Evolutionary conservation across 495 filamentous ascomycete genomes (phyloP).

Genomic region (Talaromyces ruber): DNA sequence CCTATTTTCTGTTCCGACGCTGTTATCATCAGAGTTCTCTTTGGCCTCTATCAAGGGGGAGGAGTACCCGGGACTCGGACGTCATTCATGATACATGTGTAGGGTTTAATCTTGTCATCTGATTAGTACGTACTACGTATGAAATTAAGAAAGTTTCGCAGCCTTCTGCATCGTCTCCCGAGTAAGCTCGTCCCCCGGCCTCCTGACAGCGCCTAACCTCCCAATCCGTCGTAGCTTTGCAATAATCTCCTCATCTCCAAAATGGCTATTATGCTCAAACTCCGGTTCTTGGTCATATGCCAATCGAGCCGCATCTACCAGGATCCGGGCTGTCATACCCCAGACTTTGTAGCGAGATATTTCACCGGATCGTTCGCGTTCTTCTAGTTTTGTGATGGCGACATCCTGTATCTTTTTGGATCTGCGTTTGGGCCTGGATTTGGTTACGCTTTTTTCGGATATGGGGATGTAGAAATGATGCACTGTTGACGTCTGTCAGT

Average conservation of each 20-base stretch:
- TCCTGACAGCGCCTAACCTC: conserved; percentile 28
- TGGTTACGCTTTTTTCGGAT: conserved; percentile 48
- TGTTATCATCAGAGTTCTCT: not conserved
- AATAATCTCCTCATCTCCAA: conserved; percentile 76
- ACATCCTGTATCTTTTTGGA: conserved; percentile 11
- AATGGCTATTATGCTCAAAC: conserved; percentile 72
- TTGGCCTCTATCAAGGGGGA: not conserved
- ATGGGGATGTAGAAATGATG: conserved; percentile 86
- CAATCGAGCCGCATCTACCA: conserved; percentile 77
- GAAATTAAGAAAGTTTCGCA: conserved; percentile 37
- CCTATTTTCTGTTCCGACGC: not conserved
- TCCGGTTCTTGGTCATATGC: conserved; percentile 76
- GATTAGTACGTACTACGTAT: not conserved
- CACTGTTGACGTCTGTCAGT: conserved; percentile 30
- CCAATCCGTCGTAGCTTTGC: conserved; percentile 50
- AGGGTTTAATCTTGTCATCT: not conserved
- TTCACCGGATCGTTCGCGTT: conserved; percentile 29
- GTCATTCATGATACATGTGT: not conserved
- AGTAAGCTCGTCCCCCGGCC: conserved; percentile 42
- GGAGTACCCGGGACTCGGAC: not conserved
- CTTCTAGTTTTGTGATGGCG: conserved; percentile 28
- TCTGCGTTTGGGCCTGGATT: conserved; percentile 39
- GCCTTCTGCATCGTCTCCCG: conserved; percentile 49
- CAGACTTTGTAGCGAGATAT: conserved; percentile 66
- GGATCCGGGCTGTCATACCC: conserved; percentile 84